Evolutionary conservation across 768 basidiomycete species (phyloP).

Genomic region (Auricularia auricula-judae): DNA sequence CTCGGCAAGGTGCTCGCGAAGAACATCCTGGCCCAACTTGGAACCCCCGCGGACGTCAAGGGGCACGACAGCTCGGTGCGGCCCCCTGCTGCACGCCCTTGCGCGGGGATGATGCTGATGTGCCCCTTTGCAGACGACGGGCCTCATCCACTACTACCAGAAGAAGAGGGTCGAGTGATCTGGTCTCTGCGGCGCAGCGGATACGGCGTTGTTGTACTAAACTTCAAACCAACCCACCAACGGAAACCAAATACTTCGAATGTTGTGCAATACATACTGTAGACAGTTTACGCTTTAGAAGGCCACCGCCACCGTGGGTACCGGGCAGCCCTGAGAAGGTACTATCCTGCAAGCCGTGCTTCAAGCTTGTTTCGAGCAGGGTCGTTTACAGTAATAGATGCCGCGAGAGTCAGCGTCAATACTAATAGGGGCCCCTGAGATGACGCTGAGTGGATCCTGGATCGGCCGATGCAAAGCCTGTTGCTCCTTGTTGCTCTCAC

Average conservation of each 20-base stretch:
- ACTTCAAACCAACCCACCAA: neutral
- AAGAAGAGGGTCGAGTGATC: slow-evolving; percentile 65
- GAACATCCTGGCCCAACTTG: slow-evolving; percentile 84
- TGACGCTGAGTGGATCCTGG: too few species aligned
- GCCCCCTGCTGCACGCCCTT: neutral
- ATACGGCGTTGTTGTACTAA: neutral
- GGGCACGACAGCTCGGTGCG: slow-evolving; percentile 81
- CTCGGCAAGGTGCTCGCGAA: slow-evolving; percentile 96
- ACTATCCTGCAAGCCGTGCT: too few species aligned
- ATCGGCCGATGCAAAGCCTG: too few species aligned
- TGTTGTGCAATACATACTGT: neutral
- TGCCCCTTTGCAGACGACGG: slow-evolving; percentile 59
- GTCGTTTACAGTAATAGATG: too few species aligned
- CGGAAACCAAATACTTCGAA: neutral
- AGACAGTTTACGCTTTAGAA: too few species aligned
- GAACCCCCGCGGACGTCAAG: slow-evolving; percentile 61
- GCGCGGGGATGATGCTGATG: neutral
- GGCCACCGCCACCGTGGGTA: too few species aligned
- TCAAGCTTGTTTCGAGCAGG: too few species aligned
- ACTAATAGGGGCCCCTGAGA: too few species aligned
- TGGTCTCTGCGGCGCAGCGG: neutral
- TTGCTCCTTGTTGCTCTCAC: too few species aligned
- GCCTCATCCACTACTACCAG: slow-evolving; percentile 96
- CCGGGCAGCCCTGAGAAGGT: too few species aligned
- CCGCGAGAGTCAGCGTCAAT: too few species aligned